These are phyloP conservation scores for Wakefieldia striispora DNA, from an alignment of 768 basidiomycete species.

Conservation along the genomic window DNA sequence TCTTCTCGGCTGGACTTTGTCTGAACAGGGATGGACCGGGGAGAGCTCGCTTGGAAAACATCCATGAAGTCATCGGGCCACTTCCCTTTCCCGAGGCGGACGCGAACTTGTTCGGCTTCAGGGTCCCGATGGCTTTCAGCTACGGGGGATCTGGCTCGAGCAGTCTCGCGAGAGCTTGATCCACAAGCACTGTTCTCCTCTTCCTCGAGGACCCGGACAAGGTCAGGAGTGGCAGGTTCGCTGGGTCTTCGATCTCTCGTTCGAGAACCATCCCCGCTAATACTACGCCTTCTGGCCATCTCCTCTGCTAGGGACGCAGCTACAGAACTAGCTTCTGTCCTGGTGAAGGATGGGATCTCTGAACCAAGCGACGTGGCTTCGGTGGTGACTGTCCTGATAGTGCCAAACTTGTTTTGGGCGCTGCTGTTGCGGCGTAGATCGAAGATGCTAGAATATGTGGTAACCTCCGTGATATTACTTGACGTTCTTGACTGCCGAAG, in stretches of 20 bases:
- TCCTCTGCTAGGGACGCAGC: slow-evolving; percentile 49
- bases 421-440: slow-evolving; percentile 46
- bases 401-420: slow-evolving; percentile 65
- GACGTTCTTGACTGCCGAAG: slow-evolving; percentile 64
- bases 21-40: slow-evolving; percentile 30
- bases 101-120: slow-evolving; percentile 34
- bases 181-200: slow-evolving; percentile 52
- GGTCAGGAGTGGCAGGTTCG: slow-evolving; percentile 58
- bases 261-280: slow-evolving; percentile 26
- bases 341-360: slow-evolving; percentile 63
- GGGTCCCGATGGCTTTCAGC: slow-evolving; percentile 21
- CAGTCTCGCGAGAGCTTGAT: slow-evolving; percentile 41
- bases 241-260: slow-evolving; percentile 61
- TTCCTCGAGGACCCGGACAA: slow-evolving; percentile 71
- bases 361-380: slow-evolving; percentile 65
- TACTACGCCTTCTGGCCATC: slow-evolving; percentile 36
- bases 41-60: slow-evolving; percentile 42
- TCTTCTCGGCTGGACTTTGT: slow-evolving; percentile 21
- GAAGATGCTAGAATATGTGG: slow-evolving; percentile 60
- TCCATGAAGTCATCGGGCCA: slow-evolving; percentile 83
- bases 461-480: slow-evolving; percentile 55
- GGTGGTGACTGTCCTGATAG: slow-evolving; percentile 79
- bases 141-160: slow-evolving; percentile 17
- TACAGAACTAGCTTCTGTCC: slow-evolving; percentile 60
- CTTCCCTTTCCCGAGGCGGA: slow-evolving; percentile 73